Conservation (phyloP, 1,284 basidiomycete species). For the Meira miltonrushii region DNA sequence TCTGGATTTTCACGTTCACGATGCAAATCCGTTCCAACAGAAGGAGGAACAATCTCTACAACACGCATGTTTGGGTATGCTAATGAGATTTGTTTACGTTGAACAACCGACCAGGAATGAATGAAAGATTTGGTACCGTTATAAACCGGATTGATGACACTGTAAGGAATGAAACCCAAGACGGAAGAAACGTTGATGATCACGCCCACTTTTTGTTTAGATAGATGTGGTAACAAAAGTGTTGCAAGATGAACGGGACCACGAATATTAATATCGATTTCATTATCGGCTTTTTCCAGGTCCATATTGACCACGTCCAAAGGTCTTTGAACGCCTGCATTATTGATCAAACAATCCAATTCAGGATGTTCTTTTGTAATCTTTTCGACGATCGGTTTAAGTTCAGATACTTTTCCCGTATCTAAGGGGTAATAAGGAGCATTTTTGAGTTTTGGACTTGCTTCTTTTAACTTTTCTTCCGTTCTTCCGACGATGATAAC, state of each 20-base stretch:
- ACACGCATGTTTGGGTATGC: conserved; percentile 29
- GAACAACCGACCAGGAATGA: conserved; percentile 43
- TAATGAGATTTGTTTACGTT: conserved; percentile 31
- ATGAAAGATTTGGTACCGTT: conserved; percentile 40
- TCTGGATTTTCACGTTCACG: conserved; percentile 36
- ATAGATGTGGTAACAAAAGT: conserved; percentile 39
- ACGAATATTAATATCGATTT: conserved; percentile 38
- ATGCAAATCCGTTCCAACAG: conserved; percentile 41
- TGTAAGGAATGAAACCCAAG: conserved; percentile 36
- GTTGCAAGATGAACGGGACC: conserved; percentile 44
- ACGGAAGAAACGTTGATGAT: conserved; percentile 45
- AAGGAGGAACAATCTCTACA: conserved; percentile 46
- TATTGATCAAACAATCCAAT: conserved; percentile 55
- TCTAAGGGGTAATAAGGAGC: conserved; percentile 53
- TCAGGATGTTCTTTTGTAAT: conserved; percentile 53
- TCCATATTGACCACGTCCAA: conserved; percentile 41
- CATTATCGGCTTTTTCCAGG: conserved; percentile 38
- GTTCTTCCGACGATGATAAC: conserved; percentile 53
- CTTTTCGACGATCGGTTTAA: conserved; percentile 45
- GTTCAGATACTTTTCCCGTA: conserved; percentile 45
- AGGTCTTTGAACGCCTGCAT: conserved; percentile 53
- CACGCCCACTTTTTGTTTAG: conserved; percentile 29
- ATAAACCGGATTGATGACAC: conserved; percentile 33
- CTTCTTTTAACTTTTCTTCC: conserved; percentile 47
- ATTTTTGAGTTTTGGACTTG: conserved; percentile 45